Evolutionary conservation across 2,329 filamentous ascomycete species (phyloP).

Genomic region (Apiospora hydei): DNA sequence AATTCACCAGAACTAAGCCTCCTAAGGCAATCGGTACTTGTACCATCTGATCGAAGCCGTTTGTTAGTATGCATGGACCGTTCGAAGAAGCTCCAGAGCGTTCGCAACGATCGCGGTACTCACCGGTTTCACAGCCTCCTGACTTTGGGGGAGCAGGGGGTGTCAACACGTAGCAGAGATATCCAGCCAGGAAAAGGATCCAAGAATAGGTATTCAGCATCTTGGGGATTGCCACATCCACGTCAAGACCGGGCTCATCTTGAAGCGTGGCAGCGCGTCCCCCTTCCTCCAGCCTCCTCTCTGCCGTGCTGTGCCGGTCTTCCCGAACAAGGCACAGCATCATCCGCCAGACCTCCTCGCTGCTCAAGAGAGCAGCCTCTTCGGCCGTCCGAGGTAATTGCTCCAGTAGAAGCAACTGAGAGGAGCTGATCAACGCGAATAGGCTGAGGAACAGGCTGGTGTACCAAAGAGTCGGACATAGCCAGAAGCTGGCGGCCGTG

Average conservation of each 20-base stretch:
- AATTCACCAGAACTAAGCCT: background rate
- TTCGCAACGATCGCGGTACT: background rate
- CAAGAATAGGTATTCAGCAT: slow-evolving; percentile 17
- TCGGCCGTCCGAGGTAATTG: background rate
- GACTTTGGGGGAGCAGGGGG: background rate
- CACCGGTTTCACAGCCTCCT: background rate
- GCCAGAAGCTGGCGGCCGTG: background rate
- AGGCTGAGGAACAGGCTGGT: background rate
- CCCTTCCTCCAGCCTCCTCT: background rate
- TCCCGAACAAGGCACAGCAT: background rate
- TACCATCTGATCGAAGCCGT: background rate
- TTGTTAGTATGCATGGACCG: background rate
- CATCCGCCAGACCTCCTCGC: background rate
- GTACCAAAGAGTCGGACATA: background rate
- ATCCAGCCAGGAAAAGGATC: background rate
- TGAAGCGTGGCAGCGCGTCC: background rate
- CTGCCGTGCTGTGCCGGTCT: background rate
- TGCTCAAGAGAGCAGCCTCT: background rate
- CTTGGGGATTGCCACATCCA: background rate
- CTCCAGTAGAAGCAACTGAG: background rate
- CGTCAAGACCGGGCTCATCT: background rate
- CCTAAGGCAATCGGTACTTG: background rate
- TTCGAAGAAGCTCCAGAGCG: background rate
- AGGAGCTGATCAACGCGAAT: background rate
- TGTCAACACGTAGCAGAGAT: background rate